phyloP scores from a whole-genome alignment of 495 filamentous ascomycete species.

The Barbatosphaeria neglecta region DNA sequence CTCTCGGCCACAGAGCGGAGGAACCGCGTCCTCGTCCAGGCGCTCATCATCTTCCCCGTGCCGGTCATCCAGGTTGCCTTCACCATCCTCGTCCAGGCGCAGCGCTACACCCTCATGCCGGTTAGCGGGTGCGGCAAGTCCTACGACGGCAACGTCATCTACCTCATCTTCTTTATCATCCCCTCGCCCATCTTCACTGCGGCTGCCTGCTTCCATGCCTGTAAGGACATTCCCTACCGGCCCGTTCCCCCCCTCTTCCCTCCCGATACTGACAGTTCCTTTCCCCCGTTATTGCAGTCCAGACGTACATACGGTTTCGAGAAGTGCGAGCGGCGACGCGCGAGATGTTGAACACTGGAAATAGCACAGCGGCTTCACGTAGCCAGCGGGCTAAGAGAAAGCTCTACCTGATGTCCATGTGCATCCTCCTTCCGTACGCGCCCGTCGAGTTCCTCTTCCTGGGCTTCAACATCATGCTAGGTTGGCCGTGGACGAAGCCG shows the following conservation, averaged over 20 bases:
- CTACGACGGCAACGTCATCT: constrained; percentile 60
- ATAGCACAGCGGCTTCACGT: constrained; percentile 27
- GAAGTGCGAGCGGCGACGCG: constrained; percentile 53
- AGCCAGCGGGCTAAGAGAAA: constrained; percentile 55
- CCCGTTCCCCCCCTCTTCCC: not conserved
- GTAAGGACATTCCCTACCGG: constrained; percentile 39
- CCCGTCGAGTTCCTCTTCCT: constrained; percentile 54
- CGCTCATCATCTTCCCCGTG: constrained; percentile 55
- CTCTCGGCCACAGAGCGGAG: constrained; percentile 39
- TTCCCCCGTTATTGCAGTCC: no score
- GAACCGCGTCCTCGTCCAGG: constrained; percentile 44
- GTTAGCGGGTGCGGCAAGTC: constrained; percentile 60
- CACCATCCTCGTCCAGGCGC: constrained; percentile 57
- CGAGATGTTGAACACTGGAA: constrained; percentile 42
- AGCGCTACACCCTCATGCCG: constrained; percentile 61
- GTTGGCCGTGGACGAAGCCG: constrained; percentile 41
- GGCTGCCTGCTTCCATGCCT: constrained; percentile 53
- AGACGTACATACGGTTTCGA: constrained; percentile 56
- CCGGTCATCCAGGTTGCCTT: constrained; percentile 54
- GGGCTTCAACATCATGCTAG: constrained; percentile 37
- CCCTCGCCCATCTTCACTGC: constrained; percentile 58
- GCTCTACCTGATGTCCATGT: constrained; percentile 62
- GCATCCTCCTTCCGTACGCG: constrained; percentile 53
- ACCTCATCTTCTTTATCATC: constrained; percentile 50
- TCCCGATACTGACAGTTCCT: constrained; percentile 3